These are phyloP conservation scores for Xylariaceae sp. DNA, from an alignment of 2,329 filamentous ascomycete genomes.

Conservation along the genomic window DNA sequence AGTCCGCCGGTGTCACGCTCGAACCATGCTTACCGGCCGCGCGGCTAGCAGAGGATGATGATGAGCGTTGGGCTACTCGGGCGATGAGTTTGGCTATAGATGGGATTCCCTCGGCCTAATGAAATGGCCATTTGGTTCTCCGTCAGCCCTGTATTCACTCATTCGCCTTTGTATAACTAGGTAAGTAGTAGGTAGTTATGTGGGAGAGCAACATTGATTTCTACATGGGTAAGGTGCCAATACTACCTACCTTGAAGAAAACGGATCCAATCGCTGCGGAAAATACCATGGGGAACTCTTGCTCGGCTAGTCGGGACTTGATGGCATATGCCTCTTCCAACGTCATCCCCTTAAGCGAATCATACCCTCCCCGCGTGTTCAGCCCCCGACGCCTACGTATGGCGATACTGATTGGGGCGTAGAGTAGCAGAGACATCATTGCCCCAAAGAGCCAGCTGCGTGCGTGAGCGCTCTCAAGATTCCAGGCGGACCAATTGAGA, in stretches of 20 bases:
- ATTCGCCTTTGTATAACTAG: not conserved
- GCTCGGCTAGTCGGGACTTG: slow-evolving; percentile 21
- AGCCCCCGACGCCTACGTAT: not conserved
- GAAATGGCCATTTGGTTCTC: no score
- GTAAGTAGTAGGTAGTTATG: no score
- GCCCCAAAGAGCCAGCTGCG: not conserved
- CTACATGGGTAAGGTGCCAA: not conserved
- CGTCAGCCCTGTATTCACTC: no score
- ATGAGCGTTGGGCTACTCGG: slow-evolving; percentile 6
- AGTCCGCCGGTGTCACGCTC: not conserved
- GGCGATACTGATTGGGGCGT: not conserved
- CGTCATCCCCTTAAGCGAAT: slow-evolving; percentile 10
- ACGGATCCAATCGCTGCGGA: slow-evolving; percentile 9
- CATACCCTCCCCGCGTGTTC: not conserved
- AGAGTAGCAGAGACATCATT: not conserved
- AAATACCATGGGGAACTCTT: slow-evolving; percentile 19
- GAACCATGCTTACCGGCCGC: not conserved
- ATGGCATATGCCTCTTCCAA: slow-evolving; percentile 26
- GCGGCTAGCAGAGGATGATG: not conserved
- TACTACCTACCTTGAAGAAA: slow-evolving; percentile 23
- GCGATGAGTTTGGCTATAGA: slow-evolving; percentile 21
- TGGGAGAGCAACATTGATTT: not conserved
- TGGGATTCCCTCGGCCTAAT: slow-evolving; percentile 23
- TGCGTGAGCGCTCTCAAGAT: not conserved
- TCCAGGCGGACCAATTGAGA: not conserved